Percentiles rank a stretch among this genome's conserved stretches.
Conservation (phyloP, 1,284 basidiomycete species). For the Tetrapyrgos nigripes region DNA sequence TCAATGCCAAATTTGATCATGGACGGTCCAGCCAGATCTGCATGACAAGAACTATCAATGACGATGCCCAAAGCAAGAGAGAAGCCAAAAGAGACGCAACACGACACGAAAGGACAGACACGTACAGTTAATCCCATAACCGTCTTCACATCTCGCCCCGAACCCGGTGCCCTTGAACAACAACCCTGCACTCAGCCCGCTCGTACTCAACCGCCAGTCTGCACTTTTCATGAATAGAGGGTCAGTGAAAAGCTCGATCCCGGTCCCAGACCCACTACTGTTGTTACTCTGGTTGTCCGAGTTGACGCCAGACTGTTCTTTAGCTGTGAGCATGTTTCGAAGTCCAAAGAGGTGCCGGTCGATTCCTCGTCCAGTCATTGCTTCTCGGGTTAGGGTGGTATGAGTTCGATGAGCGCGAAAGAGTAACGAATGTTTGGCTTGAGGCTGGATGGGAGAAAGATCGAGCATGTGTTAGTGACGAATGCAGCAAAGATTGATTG, state of each 20-base stretch:
- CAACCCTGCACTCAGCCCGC: conserved; percentile 87
- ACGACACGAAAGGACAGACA: conserved; percentile 20
- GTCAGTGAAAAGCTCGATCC: conserved; percentile 74
- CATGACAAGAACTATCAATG: conserved; percentile 7
- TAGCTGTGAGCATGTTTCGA: conserved; percentile 66
- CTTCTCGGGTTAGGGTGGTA: conserved; percentile 77
- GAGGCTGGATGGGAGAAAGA: conserved; percentile 37
- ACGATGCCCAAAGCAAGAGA: no score
- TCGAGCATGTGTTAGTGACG: background rate
- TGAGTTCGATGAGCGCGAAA: conserved; percentile 79
- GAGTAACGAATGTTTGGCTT: conserved; percentile 60
- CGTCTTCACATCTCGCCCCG: conserved; percentile 80
- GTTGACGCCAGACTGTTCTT: conserved; percentile 26
- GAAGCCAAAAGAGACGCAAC: conserved; percentile 8
- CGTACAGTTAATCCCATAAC: conserved; percentile 93
- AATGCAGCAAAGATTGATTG: background rate
- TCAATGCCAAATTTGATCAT: conserved; percentile 96
- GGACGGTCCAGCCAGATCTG: conserved; percentile 85
- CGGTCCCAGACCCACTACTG: no score
- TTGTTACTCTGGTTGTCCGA: no score
- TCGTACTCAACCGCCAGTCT: conserved; percentile 93
- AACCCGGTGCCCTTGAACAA: conserved; percentile 95
- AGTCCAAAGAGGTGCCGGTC: conserved; percentile 94
- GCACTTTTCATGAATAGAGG: conserved; percentile 79
- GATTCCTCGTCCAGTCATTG: conserved; percentile 85